Conservation (phyloP, 768 basidiomycete species). For the Mycena vulgaris region DNA sequence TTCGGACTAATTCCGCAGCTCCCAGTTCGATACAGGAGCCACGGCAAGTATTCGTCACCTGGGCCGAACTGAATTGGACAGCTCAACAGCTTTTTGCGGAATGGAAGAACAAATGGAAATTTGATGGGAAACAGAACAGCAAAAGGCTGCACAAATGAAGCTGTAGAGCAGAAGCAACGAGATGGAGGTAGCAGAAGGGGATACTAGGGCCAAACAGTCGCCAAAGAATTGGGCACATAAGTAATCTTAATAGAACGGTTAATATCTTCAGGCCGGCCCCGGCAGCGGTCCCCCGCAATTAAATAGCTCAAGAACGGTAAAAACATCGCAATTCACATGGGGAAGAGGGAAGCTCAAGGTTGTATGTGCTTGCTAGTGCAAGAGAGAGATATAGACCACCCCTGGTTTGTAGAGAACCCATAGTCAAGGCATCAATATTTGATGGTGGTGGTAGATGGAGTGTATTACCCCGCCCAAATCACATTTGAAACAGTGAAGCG, state of each 20-base stretch:
- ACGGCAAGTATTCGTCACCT: conserved; percentile 16
- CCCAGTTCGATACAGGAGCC: not conserved
- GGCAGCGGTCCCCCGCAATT: conserved; percentile 5
- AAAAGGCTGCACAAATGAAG: conserved; percentile 7
- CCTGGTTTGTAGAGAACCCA: conserved; percentile 7
- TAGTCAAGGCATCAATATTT: conserved; percentile 8
- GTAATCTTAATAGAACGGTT: conserved; percentile 23
- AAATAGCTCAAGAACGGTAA: not conserved
- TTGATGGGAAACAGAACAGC: conserved; percentile 9
- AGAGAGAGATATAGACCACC: not conserved
- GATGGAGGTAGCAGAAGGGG: conserved; percentile 22
- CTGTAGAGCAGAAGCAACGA: conserved; percentile 14
- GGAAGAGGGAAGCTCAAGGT: too few species aligned
- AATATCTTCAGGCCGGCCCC: conserved; percentile 8
- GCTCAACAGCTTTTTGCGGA: conserved; percentile 21
- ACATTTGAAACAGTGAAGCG: conserved; percentile 7
- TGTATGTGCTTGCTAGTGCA: too few species aligned
- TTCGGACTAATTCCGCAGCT: conserved; percentile 10
- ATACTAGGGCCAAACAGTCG: conserved; percentile 7
- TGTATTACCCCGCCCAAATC: not conserved
- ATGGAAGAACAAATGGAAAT: conserved; percentile 7
- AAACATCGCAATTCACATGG: too few species aligned
- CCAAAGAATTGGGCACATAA: conserved; percentile 14
- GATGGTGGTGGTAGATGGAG: not conserved
- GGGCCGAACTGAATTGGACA: conserved; percentile 12